Percentiles rank a stretch among this genome's conserved stretches.
Evolutionary conservation across 345 rosid genomes (phyloP).

Genomic region (Hirschfeldia incana): DNA sequence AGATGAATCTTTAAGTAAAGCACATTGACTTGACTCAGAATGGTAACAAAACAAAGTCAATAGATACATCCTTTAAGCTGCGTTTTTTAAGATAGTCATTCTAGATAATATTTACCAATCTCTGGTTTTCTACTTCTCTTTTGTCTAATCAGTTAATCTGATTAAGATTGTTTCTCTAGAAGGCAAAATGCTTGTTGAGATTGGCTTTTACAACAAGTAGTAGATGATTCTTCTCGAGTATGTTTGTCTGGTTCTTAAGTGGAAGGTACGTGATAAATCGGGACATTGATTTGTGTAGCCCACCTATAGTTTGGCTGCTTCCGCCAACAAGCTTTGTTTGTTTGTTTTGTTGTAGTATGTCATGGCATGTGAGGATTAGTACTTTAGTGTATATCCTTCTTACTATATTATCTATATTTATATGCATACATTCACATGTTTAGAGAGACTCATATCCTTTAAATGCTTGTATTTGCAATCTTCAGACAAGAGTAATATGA

Average conservation of each 20-base stretch:
- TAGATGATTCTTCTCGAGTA: conserved; percentile 11
- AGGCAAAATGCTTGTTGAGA: conserved; percentile 11
- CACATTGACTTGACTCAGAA: conserved; percentile 39
- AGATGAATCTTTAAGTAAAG: conserved; percentile 39
- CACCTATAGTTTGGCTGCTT: conserved; percentile 41
- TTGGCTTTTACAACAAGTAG: neutral
- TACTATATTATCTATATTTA: neutral
- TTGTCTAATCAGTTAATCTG: conserved; percentile 2
- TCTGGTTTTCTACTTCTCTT: conserved; percentile 11
- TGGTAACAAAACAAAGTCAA: conserved; percentile 34
- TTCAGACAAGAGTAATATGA: conserved; percentile 18
- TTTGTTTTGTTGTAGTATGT: conserved; percentile 16
- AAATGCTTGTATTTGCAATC: neutral
- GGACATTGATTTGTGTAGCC: conserved; percentile 41
- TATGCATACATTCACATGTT: conserved; percentile 11
- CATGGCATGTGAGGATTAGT: conserved; percentile 28
- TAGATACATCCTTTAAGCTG: conserved; percentile 26
- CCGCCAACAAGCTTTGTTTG: conserved; percentile 25
- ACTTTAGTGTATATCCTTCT: neutral
- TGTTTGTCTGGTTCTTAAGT: conserved; percentile 41
- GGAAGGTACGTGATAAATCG: conserved; percentile 33
- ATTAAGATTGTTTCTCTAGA: conserved; percentile 30
- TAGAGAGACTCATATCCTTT: neutral
- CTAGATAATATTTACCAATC: conserved; percentile 15
- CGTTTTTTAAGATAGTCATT: conserved; percentile 5